phyloP scores from a whole-genome alignment of 106 monocot genomes.

The Cymbidium sinense region DNA sequence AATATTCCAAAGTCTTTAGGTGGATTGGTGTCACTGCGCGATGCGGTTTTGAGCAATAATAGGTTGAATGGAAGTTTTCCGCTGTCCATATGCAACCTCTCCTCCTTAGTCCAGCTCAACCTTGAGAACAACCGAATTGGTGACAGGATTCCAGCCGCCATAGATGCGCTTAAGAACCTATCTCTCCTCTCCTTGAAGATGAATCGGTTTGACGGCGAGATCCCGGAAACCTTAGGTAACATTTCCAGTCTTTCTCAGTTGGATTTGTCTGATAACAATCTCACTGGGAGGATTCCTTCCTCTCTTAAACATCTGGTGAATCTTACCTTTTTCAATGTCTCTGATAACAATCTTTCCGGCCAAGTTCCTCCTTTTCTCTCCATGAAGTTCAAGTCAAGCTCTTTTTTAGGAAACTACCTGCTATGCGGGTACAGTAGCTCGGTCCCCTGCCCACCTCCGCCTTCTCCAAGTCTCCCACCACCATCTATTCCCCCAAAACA shows the following conservation, averaged over 20 bases:
- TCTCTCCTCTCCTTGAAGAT: slow-evolving; percentile 37
- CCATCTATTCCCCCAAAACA: slow-evolving; percentile 1
- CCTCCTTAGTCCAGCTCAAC: slow-evolving; percentile 26
- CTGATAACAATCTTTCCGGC: slow-evolving; percentile 75
- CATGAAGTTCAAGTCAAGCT: slow-evolving; percentile 52
- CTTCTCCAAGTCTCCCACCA: neutral
- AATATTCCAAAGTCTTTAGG: slow-evolving; percentile 36
- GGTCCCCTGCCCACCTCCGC: slow-evolving; percentile 24
- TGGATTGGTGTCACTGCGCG: slow-evolving; percentile 23
- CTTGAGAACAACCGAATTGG: slow-evolving; percentile 27
- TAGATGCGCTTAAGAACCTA: slow-evolving; percentile 54
- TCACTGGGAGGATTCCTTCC: slow-evolving; percentile 58
- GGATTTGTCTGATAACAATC: slow-evolving; percentile 68
- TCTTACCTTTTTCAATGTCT: slow-evolving; percentile 61
- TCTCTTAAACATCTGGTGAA: slow-evolving; percentile 34
- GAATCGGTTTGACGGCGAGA: slow-evolving; percentile 45
- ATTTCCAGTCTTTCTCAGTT: slow-evolving; percentile 36
- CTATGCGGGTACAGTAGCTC: slow-evolving; percentile 62
- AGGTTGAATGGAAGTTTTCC: slow-evolving; percentile 47
- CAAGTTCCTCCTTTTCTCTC: slow-evolving; percentile 49
- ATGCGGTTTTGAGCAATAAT: slow-evolving; percentile 43
- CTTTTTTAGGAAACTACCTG: slow-evolving; percentile 68
- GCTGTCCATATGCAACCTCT: slow-evolving; percentile 21
- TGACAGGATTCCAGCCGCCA: slow-evolving; percentile 19
- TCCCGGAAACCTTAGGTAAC: slow-evolving; percentile 63